Conservation (phyloP, 768 basidiomycete species). For the Mycena albidolilacea region DNA sequence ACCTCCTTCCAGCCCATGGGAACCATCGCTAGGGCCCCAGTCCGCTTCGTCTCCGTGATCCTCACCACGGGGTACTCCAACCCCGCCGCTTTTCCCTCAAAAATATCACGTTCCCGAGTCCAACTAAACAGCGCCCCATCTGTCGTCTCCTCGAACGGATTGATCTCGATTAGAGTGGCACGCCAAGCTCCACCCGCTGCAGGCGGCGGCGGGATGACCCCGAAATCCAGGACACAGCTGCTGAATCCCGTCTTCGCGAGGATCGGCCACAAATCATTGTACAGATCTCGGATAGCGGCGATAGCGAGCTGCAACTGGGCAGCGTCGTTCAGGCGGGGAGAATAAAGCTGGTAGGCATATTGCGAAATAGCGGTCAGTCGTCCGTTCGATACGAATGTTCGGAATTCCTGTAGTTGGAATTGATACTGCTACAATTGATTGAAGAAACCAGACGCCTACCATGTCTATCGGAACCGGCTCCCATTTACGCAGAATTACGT, state of each 20-base stretch:
- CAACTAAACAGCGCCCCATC: conserved; percentile 41
- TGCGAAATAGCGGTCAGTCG: conserved; percentile 38
- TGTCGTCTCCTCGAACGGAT: conserved; percentile 41
- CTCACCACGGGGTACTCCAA: conserved; percentile 31
- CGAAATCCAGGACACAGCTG: conserved; percentile 33
- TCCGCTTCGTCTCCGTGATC: conserved; percentile 26
- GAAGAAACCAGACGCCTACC: conserved; percentile 4
- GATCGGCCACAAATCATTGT: conserved; percentile 18
- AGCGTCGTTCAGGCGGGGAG: conserved; percentile 16
- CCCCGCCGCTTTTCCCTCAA: conserved; percentile 30
- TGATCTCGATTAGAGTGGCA: conserved; percentile 35
- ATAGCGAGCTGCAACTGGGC: not conserved
- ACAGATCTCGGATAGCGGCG: conserved; percentile 14
- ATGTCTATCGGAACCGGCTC: conserved; percentile 38
- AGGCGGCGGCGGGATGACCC: conserved; percentile 10
- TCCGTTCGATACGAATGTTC: conserved; percentile 32
- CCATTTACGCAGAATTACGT: conserved; percentile 37
- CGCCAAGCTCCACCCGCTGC: not conserved
- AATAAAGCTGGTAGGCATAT: conserved; percentile 39
- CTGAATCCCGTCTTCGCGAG: not conserved
- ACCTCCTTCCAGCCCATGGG: conserved; percentile 35
- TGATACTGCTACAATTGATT: not conserved
- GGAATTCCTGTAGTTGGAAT: conserved; percentile 35
- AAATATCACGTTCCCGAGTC: conserved; percentile 34
- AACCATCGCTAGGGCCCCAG: conserved; percentile 34